Percentiles rank a stretch among this genome's conserved stretches.
These are phyloP conservation scores for Neoboletus brunneissimus DNA, from an alignment of 768 basidiomycete species.

Conservation along the genomic window DNA sequence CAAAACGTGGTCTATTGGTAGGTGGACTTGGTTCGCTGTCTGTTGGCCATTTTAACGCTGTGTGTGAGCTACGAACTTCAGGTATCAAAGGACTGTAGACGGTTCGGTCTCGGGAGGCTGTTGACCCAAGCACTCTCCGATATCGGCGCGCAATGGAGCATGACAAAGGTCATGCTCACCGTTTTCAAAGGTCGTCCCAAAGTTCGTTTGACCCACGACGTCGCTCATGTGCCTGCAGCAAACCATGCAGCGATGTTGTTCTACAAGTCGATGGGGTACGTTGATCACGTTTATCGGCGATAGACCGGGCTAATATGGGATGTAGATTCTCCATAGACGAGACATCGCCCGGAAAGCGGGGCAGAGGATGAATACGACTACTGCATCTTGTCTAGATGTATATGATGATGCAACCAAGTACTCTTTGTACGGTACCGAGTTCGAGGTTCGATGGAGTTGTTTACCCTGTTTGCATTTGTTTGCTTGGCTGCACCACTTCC, in stretches of 20 bases:
- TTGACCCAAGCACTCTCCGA: slow-evolving; percentile 49
- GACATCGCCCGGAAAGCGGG: slow-evolving; percentile 40
- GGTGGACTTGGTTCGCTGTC: slow-evolving; percentile 3
- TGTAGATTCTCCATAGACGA: slow-evolving; percentile 54
- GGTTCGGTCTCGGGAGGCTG: slow-evolving; percentile 57
- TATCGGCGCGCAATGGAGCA: slow-evolving; percentile 50
- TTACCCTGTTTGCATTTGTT: slow-evolving; percentile 26
- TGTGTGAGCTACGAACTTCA: slow-evolving; percentile 73
- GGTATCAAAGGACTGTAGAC: slow-evolving; percentile 41
- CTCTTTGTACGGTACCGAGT: neutral
- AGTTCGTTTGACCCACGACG: neutral
- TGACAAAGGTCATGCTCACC: slow-evolving; percentile 75
- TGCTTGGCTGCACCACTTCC: slow-evolving; percentile 4
- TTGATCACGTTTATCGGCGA: neutral
- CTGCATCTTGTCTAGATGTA: slow-evolving; percentile 35
- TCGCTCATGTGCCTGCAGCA: slow-evolving; percentile 31
- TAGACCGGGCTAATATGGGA: slow-evolving; percentile 5
- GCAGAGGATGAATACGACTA: slow-evolving; percentile 38
- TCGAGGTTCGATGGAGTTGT: too few species aligned
- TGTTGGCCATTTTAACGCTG: neutral
- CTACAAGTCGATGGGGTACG: slow-evolving; percentile 56
- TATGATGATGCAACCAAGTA: slow-evolving; percentile 1
- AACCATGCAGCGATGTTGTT: slow-evolving; percentile 48
- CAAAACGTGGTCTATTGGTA: slow-evolving; percentile 72
- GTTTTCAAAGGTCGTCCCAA: slow-evolving; percentile 61